These are phyloP conservation scores for Aspergillus brunneoviolaceus DNA, from an alignment of 2,329 filamentous ascomycete genomes.

Conservation along the genomic window DNA sequence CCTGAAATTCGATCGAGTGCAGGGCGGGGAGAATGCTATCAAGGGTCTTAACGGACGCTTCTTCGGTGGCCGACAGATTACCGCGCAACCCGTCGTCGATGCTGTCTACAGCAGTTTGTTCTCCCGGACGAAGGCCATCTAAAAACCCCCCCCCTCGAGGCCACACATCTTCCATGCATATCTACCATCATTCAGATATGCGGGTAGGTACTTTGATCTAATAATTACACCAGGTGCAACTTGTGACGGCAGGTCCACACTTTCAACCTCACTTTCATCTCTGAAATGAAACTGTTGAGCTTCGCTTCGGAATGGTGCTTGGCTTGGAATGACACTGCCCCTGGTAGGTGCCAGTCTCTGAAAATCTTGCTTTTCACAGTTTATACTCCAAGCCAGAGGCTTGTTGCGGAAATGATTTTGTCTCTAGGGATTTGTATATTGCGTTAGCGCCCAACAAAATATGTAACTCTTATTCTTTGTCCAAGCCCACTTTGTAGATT, in stretches of 20 bases:
- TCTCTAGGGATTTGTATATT: constrained; percentile 27
- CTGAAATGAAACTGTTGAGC: constrained; percentile 11
- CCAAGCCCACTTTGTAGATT: not conserved
- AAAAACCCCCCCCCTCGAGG: constrained; percentile 38
- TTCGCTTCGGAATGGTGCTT: constrained; percentile 24
- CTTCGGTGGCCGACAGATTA: constrained; percentile 91
- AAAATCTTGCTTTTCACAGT: constrained; percentile 22
- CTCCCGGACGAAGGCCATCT: constrained; percentile 80
- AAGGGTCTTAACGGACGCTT: constrained; percentile 95
- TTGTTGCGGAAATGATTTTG: constrained; percentile 27
- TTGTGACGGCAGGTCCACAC: constrained; percentile 19
- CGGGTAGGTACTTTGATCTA: constrained; percentile 33
- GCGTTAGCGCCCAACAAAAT: constrained; percentile 17
- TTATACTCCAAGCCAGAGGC: constrained; percentile 23
- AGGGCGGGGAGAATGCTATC: constrained; percentile 95
- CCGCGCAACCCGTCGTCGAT: constrained; percentile 93
- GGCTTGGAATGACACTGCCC: constrained; percentile 34
- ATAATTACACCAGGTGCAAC: constrained; percentile 30
- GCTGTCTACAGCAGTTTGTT: constrained; percentile 98
- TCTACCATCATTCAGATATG: constrained; percentile 4
- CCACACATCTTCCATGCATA: constrained; percentile 13
- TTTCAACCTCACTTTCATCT: constrained; percentile 12
- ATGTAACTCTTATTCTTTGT: constrained; percentile 5
- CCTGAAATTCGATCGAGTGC: constrained; percentile 94
- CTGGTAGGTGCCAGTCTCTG: constrained; percentile 38